Conservation (phyloP, 2,329 filamentous ascomycete genomes). For the Emydomyces testavorans region DNA sequence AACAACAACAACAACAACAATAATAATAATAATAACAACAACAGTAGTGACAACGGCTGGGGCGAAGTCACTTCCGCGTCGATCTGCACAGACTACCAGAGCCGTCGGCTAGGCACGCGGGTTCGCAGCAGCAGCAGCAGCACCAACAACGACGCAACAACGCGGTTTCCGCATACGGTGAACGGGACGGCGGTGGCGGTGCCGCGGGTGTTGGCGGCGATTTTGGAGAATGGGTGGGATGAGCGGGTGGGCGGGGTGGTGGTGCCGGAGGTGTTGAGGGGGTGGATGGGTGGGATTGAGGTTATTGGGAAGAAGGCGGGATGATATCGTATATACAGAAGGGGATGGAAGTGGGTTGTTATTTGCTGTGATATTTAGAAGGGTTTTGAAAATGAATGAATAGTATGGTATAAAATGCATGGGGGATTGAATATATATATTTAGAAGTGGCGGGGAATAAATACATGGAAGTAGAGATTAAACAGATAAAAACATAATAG, state of each 20-base stretch:
- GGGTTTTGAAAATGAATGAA: too few relatives aligned
- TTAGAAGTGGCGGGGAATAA: too few relatives aligned
- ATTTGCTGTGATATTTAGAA: slow-evolving; percentile 11
- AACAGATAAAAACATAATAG: not conserved
- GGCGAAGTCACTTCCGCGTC: slow-evolving; percentile 87
- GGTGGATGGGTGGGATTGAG: slow-evolving; percentile 70
- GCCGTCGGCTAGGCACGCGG: slow-evolving; percentile 65
- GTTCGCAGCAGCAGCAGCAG: too few relatives aligned
- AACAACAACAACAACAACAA: slow-evolving; percentile 26
- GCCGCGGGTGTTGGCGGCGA: slow-evolving; percentile 73
- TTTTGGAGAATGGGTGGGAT: slow-evolving; percentile 86
- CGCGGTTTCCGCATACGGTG: slow-evolving; percentile 70
- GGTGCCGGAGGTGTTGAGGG: slow-evolving; percentile 66
- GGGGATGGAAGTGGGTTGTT: not conserved
- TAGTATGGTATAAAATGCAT: too few relatives aligned
- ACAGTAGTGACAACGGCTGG: slow-evolving; percentile 53
- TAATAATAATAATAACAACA: slow-evolving; percentile 9
- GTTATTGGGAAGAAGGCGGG: slow-evolving; percentile 41
- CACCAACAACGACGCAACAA: too few relatives aligned
- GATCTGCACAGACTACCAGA: slow-evolving; percentile 92
- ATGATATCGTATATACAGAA: not conserved
- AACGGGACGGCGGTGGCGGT: slow-evolving; percentile 93
- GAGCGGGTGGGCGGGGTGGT: slow-evolving; percentile 53
- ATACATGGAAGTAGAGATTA: slow-evolving; percentile 5
- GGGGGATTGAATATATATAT: too few relatives aligned